These are phyloP conservation scores for Mycena amicta DNA, from an alignment of 768 basidiomycete genomes.

Conservation along the genomic window DNA sequence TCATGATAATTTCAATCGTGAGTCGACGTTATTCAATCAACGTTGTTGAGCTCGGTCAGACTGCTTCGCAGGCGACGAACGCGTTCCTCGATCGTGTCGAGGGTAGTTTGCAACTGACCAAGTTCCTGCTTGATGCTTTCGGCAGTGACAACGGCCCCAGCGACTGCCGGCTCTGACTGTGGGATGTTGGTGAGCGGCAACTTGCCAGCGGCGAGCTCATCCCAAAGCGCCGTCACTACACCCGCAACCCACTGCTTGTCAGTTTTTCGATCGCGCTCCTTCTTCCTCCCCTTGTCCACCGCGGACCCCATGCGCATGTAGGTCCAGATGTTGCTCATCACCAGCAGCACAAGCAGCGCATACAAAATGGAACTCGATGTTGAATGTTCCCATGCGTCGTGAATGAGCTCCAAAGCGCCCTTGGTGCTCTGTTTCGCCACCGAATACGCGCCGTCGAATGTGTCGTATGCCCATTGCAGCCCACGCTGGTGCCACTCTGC, in stretches of 20 bases:
- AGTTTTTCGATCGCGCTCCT: slow-evolving; percentile 54
- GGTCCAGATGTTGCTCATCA: slow-evolving; percentile 80
- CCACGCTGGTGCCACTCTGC: slow-evolving; percentile 70
- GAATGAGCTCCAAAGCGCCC: slow-evolving; percentile 76
- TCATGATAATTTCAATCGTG: too few relatives aligned
- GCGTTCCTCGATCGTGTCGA: slow-evolving; percentile 64
- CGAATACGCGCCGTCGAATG: slow-evolving; percentile 72
- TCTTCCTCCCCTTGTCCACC: slow-evolving; percentile 44
- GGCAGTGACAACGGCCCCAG: slow-evolving; percentile 7
- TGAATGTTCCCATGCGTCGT: slow-evolving; percentile 79
- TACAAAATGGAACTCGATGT: slow-evolving; percentile 72
- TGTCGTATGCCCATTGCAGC: slow-evolving; percentile 89
- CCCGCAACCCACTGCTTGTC: slow-evolving; percentile 76
- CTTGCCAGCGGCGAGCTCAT: slow-evolving; percentile 67
- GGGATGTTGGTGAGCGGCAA: slow-evolving; percentile 18
- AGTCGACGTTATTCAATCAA: too few relatives aligned
- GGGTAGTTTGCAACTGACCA: slow-evolving; percentile 44
- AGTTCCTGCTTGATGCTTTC: slow-evolving; percentile 50
- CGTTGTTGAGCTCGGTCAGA: slow-evolving; percentile 37
- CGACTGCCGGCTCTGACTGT: slow-evolving; percentile 12
- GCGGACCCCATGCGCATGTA: slow-evolving; percentile 44
- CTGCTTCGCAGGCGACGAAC: slow-evolving; percentile 50
- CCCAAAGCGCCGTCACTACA: slow-evolving; percentile 72
- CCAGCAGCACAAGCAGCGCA: slow-evolving; percentile 69
- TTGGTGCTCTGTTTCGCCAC: slow-evolving; percentile 72